Base-by-base conservation (phyloP, 768 basidiomycete genomes). In the Kwoniella dendrophila region DNA sequence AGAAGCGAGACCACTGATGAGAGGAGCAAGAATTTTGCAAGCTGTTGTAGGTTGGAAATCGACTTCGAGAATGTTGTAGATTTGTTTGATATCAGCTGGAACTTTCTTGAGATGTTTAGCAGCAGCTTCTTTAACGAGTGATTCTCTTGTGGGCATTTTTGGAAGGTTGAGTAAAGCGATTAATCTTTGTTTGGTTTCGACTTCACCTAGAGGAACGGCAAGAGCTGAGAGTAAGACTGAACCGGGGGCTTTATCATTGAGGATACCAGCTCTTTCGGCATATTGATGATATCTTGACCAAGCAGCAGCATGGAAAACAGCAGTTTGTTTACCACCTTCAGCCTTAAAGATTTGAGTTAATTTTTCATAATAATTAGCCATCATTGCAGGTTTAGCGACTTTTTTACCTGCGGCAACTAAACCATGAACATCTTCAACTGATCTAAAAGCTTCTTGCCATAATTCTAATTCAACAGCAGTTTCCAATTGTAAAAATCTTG, bases 311-410 rank as follows among this genome's bases (percentile, higher is more conserved):
- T 98, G 95, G 81, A 92, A 98, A 14, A 99, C 83, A 3, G 92
- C 88, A 71, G 93, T 95, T 16, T 92, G 90, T 83, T 76, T 77
- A 22, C 75, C 75, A 54, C 79, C 79, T 62, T 80, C 79, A 52
- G 93, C 95, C 72, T 94, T 84, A 83, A 97, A 99, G 66, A 99
- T 95, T 75, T 88, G 89, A 43, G 94, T 90, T 67, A 97, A 86
- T 81, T 98, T 97, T 79, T 97, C 93, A 81, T 98, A 98, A 81
- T 97, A 98, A 79, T 90, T 92, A 62, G 92, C 92, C 94, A 98
- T 97, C 92, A 97, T 95, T 12, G 88, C 84, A 0, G 92, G 91
- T 33, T 92, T 87, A 1, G 92, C 91, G 0, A 90, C 86, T 80
- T 93, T 95, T 79, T 95, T 95, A 29, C 90, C 89, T 29, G 56